These are phyloP conservation scores for Camillea tinctor DNA, from an alignment of 2,329 filamentous ascomycete genomes.

Conservation along the genomic window DNA sequence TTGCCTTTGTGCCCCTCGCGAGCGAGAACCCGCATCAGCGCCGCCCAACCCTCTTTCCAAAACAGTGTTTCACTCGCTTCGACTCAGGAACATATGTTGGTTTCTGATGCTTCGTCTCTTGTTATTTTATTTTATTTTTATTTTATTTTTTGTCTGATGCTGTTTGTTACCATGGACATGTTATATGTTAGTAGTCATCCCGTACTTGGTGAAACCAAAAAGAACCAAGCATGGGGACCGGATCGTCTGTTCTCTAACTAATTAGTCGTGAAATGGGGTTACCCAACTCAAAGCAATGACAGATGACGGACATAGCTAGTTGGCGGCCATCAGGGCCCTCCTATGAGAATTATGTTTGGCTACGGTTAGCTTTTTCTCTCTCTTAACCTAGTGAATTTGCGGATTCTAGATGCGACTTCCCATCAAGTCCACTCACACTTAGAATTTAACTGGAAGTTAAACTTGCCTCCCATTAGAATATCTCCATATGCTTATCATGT, in stretches of 20 bases:
- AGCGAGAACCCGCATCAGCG: conserved; percentile 16
- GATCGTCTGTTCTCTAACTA: conserved; percentile 18
- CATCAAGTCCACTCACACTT: conserved; percentile 16
- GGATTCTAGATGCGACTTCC: conserved; percentile 19
- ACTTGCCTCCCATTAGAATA: conserved; percentile 18
- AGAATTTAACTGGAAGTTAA: conserved; percentile 13
- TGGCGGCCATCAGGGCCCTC: conserved; percentile 17
- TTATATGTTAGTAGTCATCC: conserved; percentile 17
- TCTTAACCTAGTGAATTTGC: conserved; percentile 14
- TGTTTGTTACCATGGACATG: conserved; percentile 21
- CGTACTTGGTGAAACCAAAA: conserved; percentile 32
- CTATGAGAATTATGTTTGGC: conserved; percentile 2
- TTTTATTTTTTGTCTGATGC: no score
- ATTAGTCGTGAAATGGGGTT: conserved; percentile 2
- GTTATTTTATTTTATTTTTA: no score
- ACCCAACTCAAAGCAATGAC: conserved; percentile 7
- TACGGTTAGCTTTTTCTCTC: conserved; percentile 5
- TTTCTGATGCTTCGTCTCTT: conserved; percentile 5
- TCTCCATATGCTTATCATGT: conserved; percentile 11
- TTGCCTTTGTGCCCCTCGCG: conserved; percentile 15
- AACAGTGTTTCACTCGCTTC: conserved; percentile 21
- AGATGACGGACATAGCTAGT: conserved; percentile 6
- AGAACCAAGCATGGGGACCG: conserved; percentile 22
- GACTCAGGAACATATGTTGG: conserved; percentile 14
- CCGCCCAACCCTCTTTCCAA: conserved; percentile 15